These are phyloP conservation scores for Rutstroemia sp. DNA, from an alignment of 2,329 filamentous ascomycete species.

Conservation along the genomic window DNA sequence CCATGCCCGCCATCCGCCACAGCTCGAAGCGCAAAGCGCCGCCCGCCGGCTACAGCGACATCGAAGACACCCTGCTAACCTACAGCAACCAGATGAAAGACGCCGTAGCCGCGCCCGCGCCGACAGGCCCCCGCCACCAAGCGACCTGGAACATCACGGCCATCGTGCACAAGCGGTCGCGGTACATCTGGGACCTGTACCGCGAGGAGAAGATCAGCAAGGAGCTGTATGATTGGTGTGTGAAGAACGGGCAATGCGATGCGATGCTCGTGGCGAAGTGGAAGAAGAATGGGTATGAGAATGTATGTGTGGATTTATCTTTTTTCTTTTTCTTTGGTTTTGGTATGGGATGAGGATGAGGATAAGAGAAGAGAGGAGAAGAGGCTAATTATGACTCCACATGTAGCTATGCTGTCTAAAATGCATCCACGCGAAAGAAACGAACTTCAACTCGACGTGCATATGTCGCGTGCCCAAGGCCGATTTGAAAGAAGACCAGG, in stretches of 20 bases:
- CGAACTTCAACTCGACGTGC: conserved; percentile 96
- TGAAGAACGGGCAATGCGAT: conserved; percentile 96
- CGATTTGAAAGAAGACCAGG: conserved; percentile 82
- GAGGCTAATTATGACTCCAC: neutral
- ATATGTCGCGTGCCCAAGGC: conserved; percentile 91
- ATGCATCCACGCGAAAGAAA: conserved; percentile 99
- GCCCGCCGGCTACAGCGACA: conserved; percentile 79
- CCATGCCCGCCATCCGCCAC: conserved; percentile 72
- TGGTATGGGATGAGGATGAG: no score
- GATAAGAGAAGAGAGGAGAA: neutral
- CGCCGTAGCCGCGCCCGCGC: conserved; percentile 82
- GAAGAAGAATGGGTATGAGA: conserved; percentile 99
- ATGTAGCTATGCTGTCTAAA: conserved; percentile 80
- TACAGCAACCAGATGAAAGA: conserved; percentile 92
- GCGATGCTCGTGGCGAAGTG: conserved; percentile 96
- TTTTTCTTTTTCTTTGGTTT: neutral
- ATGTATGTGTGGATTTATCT: conserved; percentile 50
- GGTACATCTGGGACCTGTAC: conserved; percentile 96
- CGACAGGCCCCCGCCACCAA: conserved; percentile 76
- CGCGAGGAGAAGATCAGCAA: conserved; percentile 94
- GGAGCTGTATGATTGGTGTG: conserved; percentile 86
- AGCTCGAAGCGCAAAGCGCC: conserved; percentile 73
- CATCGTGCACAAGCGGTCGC: conserved; percentile 83
- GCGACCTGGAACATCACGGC: conserved; percentile 97
- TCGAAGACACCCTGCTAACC: conserved; percentile 78